phyloP scores from a whole-genome alignment of 23 red algal species.

The Gracilariopsis chorda region DNA sequence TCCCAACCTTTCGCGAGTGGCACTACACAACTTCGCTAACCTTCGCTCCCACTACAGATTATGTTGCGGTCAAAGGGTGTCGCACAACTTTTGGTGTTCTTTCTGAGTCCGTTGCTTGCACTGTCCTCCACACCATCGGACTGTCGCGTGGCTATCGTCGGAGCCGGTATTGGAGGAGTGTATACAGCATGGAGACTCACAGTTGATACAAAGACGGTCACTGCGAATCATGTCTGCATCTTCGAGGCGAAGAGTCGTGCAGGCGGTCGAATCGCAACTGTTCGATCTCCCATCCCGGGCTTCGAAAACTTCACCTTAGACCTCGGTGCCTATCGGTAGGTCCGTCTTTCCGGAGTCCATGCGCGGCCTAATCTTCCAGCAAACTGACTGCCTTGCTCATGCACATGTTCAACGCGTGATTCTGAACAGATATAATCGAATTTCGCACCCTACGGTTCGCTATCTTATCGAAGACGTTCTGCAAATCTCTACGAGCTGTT shows the following conservation, averaged over 20 bases:
- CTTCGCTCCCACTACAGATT: too few relatives aligned
- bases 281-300: not conserved
- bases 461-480: not conserved
- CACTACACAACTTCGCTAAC: not conserved
- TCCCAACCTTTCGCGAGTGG: too few relatives aligned
- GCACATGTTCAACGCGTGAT: too few relatives aligned
- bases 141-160: conserved; percentile 28
- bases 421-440: not conserved
- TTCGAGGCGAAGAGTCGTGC: conserved; percentile 30
- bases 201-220: not conserved
- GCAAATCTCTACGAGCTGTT: not conserved
- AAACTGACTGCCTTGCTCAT: too few relatives aligned
- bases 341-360: too few relatives aligned
- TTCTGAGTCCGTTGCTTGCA: too few relatives aligned
- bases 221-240: conserved; percentile 8
- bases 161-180: conserved; percentile 37
- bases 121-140: not conserved
- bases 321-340: conserved; percentile 56
- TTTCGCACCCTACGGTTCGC: not conserved
- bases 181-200: conserved; percentile 45
- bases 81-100: too few relatives aligned
- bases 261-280: conserved; percentile 46
- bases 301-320: conserved; percentile 48
- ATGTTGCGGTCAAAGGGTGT: too few relatives aligned
- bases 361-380: too few relatives aligned